These are phyloP conservation scores for Chlamydomonas reinhardtii DNA, from an alignment of 163 green algal genomes.

Conservation along the genomic window DNA sequence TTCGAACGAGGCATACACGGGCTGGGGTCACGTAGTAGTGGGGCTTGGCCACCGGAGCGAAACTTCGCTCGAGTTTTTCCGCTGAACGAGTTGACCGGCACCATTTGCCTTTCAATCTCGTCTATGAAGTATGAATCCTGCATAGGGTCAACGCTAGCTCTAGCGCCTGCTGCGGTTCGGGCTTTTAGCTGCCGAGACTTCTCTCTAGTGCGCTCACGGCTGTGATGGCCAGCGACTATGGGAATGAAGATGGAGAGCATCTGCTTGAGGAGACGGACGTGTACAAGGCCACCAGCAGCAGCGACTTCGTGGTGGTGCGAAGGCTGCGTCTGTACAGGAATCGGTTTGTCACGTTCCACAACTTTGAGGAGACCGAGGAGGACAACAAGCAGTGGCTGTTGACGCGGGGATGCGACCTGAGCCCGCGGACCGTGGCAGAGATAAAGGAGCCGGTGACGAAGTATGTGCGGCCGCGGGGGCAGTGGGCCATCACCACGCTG, in stretches of 20 bases:
- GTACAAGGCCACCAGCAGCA: constrained; percentile 61
- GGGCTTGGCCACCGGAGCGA: too few relatives aligned
- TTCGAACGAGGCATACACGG: too few relatives aligned
- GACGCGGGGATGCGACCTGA: constrained; percentile 53
- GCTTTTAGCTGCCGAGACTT: background rate
- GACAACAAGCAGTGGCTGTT: constrained; percentile 66
- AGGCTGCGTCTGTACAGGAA: constrained; percentile 51
- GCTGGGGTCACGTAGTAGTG: too few relatives aligned
- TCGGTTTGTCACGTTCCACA: constrained; percentile 52
- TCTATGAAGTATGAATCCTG: too few relatives aligned
- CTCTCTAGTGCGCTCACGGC: too few relatives aligned
- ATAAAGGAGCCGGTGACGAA: constrained; percentile 44
- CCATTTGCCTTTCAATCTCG: too few relatives aligned
- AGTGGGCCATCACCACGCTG: constrained; percentile 60
- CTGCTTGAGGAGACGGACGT: constrained; percentile 47
- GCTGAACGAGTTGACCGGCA: too few relatives aligned
- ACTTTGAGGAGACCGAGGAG: constrained; percentile 44
- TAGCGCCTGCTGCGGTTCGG: background rate
- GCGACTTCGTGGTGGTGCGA: constrained; percentile 58
- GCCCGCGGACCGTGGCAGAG: constrained; percentile 55
- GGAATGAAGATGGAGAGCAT: constrained; percentile 3
- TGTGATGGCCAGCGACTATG: background rate
- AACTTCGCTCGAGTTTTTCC: too few relatives aligned
- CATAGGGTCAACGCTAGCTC: background rate
- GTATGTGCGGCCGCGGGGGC: constrained; percentile 53